Base-by-base conservation (phyloP, 805 yeast species). In the Yarrowia sp. region DNA sequence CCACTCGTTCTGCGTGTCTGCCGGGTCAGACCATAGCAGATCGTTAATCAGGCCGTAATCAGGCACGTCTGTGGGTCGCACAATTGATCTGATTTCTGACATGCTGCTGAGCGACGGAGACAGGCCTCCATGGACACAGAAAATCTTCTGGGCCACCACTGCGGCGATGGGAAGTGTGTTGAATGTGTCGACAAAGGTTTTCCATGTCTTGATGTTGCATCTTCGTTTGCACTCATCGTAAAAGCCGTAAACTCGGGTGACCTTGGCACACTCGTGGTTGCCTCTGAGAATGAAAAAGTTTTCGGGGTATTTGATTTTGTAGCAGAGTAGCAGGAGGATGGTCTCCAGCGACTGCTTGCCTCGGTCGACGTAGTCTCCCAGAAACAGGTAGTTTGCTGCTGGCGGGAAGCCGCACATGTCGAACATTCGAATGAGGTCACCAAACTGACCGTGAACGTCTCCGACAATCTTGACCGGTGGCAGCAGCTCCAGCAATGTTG, bases 331-430 rank as follows among this genome's bases (percentile, higher is more conserved):
- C 57, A 95, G 79, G 67, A 93, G 78, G 22, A 95, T 92, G 0
- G 99, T 95, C 75, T 95, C 99, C 65, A 95, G 79, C 3, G 96
- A 88, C 77, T 95, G 99, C 76, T 95, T 95, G 66, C 99, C 99
- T 69, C 99, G 83, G 78, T 95, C 99, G 55, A 95, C 99, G 75
- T 95, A 95, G 77, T 95, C 99, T 33, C 99, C 99, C 53, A 95
- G 77, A 71, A 95, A 93, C 69, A 95, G 78, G 76, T 92, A 95
- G 76, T 95, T 95, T 13, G 97, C 85, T 67, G 88, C 84, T 1
- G 98, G 98, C 5, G 99, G 99, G 77, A 93, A 90, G 22, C 99
- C 99, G 79, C 98, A 92, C 78, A 92, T 88, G 65, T 96, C 91
- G 77, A 95, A 91, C 66, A 95, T 83, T 69, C 99, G 84, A 69